Conservation (phyloP, 2,329 filamentous ascomycete genomes). For the Arthrinium puccinioides region DNA sequence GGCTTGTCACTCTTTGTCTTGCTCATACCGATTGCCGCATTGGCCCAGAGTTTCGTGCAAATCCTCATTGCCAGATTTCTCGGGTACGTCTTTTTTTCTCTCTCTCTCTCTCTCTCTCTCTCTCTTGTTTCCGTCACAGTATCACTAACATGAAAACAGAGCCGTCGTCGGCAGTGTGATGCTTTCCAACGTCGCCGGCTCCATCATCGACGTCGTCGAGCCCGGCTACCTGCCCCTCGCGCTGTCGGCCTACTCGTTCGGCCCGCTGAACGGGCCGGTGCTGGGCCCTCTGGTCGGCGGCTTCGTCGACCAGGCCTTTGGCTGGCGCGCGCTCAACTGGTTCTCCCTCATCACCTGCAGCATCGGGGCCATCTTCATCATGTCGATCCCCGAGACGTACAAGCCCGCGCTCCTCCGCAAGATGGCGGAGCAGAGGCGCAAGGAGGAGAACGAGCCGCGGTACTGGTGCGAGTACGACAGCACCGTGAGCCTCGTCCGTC, state of each 20-base stretch:
- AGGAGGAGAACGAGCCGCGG: slow-evolving; percentile 41
- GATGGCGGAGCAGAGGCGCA: slow-evolving; percentile 37
- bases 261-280: slow-evolving; percentile 52
- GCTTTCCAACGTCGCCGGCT: slow-evolving; percentile 56
- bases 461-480: slow-evolving; percentile 54
- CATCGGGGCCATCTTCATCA: slow-evolving; percentile 41
- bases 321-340: slow-evolving; percentile 60
- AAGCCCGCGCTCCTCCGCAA: slow-evolving; percentile 43
- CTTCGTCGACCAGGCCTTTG: slow-evolving; percentile 49
- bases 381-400: slow-evolving; percentile 46
- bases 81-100: not conserved
- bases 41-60: slow-evolving; percentile 45
- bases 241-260: slow-evolving; percentile 55
- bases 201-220: slow-evolving; percentile 52
- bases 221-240: slow-evolving; percentile 56
- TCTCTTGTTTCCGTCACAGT: too few species aligned
- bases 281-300: slow-evolving; percentile 32
- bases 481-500: slow-evolving; percentile 39
- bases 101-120: too few species aligned
- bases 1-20: slow-evolving; percentile 46
- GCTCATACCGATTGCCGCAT: slow-evolving; percentile 52
- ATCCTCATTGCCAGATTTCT: slow-evolving; percentile 52
- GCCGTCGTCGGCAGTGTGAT: slow-evolving; percentile 56
- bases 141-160: not conserved
- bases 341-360: slow-evolving; percentile 47